Percentiles rank a stretch among this genome's conserved stretches.
Conservation (phyloP, 495 filamentous ascomycete genomes). For the Daldinia caldariorum region DNA sequence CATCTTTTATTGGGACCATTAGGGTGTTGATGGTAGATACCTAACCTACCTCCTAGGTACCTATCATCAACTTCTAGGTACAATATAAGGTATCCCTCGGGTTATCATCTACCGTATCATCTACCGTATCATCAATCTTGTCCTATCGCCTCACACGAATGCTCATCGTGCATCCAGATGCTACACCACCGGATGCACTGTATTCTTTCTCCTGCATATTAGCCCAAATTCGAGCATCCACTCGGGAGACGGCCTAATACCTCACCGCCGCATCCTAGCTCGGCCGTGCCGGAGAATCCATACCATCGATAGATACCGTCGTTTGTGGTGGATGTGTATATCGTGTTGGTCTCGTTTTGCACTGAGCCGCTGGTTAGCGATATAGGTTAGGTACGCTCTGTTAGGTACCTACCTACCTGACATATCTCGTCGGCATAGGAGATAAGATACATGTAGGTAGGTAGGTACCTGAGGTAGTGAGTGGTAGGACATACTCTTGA, state of each 20-base stretch:
- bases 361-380: slow-evolving; percentile 19
- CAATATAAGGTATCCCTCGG: no score
- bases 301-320: slow-evolving; percentile 40
- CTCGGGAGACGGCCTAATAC: slow-evolving; percentile 17
- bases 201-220: slow-evolving; percentile 15
- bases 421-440: no score
- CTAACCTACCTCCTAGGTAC: no score
- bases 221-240: slow-evolving; percentile 17
- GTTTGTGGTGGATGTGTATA: slow-evolving; percentile 26
- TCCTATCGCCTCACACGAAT: slow-evolving; percentile 26
- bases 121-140: not conserved
- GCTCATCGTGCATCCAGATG: slow-evolving; percentile 15
- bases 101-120: not conserved
- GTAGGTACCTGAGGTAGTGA: no score
- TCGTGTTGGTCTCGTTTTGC: slow-evolving; percentile 25
- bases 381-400: not conserved
- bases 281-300: slow-evolving; percentile 17
- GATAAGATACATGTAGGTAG: no score
- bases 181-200: slow-evolving; percentile 37
- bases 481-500: slow-evolving; percentile 38
- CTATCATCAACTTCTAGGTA: not conserved
- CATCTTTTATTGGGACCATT: no score
- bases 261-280: slow-evolving; percentile 23
- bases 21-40: no score
- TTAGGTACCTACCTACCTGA: no score